Conservation (phyloP, 2,329 filamentous ascomycete genomes). For the Apiospora marii region DNA sequence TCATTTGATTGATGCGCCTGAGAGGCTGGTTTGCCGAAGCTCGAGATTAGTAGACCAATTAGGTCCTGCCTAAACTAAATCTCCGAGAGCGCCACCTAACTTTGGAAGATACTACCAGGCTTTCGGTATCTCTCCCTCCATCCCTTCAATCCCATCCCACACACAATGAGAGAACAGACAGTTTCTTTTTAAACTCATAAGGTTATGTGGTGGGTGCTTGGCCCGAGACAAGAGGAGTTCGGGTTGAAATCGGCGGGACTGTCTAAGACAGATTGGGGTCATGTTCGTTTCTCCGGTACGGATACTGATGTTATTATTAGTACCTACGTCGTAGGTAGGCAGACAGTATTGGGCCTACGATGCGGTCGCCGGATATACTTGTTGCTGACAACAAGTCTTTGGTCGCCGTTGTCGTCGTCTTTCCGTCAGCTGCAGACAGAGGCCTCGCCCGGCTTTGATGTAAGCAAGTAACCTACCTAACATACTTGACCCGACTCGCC, state of each 20-base stretch:
- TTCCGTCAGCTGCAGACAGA: not conserved
- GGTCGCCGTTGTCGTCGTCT: not conserved
- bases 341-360: not conserved
- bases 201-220: not conserved
- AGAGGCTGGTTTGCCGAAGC: not conserved
- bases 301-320: not conserved
- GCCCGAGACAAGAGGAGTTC: conserved; percentile 12
- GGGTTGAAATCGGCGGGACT: not conserved
- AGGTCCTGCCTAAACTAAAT: not conserved
- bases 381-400: too few relatives aligned
- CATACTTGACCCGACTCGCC: not conserved
- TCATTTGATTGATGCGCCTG: conserved; percentile 6
- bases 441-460: not conserved
- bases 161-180: not conserved
- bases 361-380: not conserved
- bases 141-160: not conserved
- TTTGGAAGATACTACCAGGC: conserved; percentile 16
- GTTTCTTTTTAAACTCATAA: not conserved
- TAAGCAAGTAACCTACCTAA: conserved; percentile 2
- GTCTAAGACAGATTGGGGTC: conserved; percentile 1
- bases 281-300: not conserved
- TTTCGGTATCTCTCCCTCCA: not conserved
- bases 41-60: not conserved
- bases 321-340: too few relatives aligned
- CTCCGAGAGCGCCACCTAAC: conserved; percentile 15